Conservation (phyloP, 306 rosid genomes). For the Citrullus colocynthis region DNA sequence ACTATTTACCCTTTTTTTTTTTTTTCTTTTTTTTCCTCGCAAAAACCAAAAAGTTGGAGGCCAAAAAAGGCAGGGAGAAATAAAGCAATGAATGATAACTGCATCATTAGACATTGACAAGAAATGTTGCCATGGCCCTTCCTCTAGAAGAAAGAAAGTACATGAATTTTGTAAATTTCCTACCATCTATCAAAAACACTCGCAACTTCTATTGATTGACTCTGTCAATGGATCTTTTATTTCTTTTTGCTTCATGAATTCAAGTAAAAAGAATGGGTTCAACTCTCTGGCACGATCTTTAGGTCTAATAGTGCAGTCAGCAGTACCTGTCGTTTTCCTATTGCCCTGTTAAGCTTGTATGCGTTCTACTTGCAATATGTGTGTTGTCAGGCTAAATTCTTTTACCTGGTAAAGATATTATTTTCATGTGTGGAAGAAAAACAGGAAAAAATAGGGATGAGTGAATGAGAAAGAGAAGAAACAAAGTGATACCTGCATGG, state of each 20-base stretch:
- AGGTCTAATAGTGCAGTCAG: background rate
- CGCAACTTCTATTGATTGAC: background rate
- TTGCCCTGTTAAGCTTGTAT: slow-evolving; percentile 23
- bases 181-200: background rate
- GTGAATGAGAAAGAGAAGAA: background rate
- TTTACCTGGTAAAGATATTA: slow-evolving; percentile 36
- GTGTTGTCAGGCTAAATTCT: slow-evolving; percentile 69
- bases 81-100: background rate
- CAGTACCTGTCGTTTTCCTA: slow-evolving; percentile 9
- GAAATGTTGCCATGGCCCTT: background rate
- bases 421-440: background rate
- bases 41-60: background rate
- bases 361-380: slow-evolving; percentile 46
- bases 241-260: slow-evolving; percentile 4
- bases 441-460: background rate
- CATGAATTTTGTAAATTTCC: background rate
- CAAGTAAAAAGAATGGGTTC: background rate
- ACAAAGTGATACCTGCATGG: slow-evolving; percentile 47
- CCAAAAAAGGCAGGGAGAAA: background rate
- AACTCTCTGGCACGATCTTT: background rate
- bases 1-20: background rate
- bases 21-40: background rate
- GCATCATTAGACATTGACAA: background rate
- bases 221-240: background rate
- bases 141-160: background rate